Evolutionary conservation across 495 filamentous ascomycete species (phyloP).

Genomic region (Xanthoparmelia taractica): DNA sequence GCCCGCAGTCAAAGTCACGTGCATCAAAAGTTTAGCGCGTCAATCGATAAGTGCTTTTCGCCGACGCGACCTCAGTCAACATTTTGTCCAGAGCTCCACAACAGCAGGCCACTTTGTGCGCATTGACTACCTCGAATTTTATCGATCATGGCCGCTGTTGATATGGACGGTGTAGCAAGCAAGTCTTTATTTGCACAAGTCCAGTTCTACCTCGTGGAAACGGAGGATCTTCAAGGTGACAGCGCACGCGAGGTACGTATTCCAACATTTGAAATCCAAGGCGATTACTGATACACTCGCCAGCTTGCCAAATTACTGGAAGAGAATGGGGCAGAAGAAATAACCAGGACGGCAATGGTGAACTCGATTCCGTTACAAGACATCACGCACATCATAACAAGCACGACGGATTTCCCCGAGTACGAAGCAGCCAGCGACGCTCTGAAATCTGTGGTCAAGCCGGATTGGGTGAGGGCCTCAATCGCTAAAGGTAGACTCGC

Average conservation of each 20-base stretch:
- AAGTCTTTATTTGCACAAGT: slow-evolving; percentile 29
- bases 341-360: slow-evolving; percentile 21
- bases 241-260: slow-evolving; percentile 40
- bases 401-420: slow-evolving; percentile 78
- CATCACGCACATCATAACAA: slow-evolving; percentile 76
- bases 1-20: background rate
- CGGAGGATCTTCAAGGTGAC: slow-evolving; percentile 35
- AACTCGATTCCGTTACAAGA: slow-evolving; percentile 43
- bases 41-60: background rate
- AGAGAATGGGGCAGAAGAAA: slow-evolving; percentile 45
- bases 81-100: background rate
- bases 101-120: background rate
- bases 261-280: background rate
- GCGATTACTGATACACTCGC: background rate
- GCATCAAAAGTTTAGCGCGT: slow-evolving; percentile 1
- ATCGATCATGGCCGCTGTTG: background rate
- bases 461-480: slow-evolving; percentile 68
- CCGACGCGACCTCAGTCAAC: slow-evolving; percentile 14
- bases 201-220: slow-evolving; percentile 32
- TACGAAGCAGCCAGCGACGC: slow-evolving; percentile 61
- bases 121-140: background rate
- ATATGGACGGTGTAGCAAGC: slow-evolving; percentile 5
- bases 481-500: slow-evolving; percentile 60
- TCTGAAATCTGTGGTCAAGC: slow-evolving; percentile 77
- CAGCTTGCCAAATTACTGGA: slow-evolving; percentile 25